Evolutionary conservation across 2,329 filamentous ascomycete species (phyloP).

Genomic region (Penicillium sp.): DNA sequence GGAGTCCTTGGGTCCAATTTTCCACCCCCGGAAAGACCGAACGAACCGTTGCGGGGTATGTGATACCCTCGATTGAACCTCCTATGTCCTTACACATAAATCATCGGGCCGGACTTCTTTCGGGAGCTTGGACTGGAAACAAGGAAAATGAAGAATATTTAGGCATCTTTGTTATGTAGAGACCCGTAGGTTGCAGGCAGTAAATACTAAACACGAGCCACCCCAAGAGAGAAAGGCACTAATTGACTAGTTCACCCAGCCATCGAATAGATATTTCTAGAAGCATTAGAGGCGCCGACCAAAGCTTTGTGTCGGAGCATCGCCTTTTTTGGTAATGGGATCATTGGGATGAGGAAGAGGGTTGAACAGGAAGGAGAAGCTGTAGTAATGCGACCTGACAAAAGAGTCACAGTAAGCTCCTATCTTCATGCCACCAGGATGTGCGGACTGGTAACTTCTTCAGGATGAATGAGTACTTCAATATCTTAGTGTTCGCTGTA

Average conservation of each 20-base stretch:
- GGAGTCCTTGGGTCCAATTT: too few relatives aligned
- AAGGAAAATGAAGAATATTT: not conserved
- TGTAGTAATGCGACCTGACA: not conserved
- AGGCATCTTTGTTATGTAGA: not conserved
- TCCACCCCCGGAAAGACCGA: not conserved
- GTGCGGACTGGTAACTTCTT: too few relatives aligned
- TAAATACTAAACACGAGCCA: not conserved
- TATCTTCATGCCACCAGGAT: too few relatives aligned
- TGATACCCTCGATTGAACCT: conserved; percentile 3
- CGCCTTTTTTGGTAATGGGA: not conserved
- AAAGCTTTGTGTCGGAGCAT: not conserved
- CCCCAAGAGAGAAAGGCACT: not conserved
- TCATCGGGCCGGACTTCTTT: not conserved
- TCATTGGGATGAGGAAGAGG: not conserved
- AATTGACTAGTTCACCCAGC: not conserved
- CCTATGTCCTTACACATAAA: not conserved
- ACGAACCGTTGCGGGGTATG: not conserved
- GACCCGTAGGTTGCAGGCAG: not conserved
- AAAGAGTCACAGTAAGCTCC: too few relatives aligned
- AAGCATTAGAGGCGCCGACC: not conserved
- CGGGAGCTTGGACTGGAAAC: not conserved
- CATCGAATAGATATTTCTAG: not conserved
- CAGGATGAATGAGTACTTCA: too few relatives aligned
- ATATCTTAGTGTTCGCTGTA: too few relatives aligned
- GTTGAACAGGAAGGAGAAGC: not conserved